Base-by-base conservation (phyloP, 83 land plant genomes). In the Picea abies region DNA sequence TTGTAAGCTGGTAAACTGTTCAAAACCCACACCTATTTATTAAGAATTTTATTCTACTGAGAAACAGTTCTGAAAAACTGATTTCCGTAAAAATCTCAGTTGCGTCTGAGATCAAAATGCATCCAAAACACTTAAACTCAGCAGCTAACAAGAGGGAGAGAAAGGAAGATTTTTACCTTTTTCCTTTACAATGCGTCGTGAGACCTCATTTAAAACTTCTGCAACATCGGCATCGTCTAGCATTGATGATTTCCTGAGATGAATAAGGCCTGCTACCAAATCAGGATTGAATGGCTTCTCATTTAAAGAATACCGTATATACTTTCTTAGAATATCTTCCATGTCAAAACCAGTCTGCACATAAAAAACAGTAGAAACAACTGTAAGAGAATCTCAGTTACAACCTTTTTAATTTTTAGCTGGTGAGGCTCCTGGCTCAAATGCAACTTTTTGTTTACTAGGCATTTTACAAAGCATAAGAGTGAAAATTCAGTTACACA, bases 201-300 rank as follows among this genome's bases (percentile, higher is more conserved):
- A 93, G 49, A 93, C 87, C 44, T 96, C 97, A 86, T 96, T 96
- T 65, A 98, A 79, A 84, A 98, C 89, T 79, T 92, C 95, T 52
- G 95, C 93, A 81, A 96, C 91, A 64, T 92, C 85, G 58, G 87
- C 67, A 86, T 98, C 99, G 41, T 87, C 90, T 83, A 98, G 82
- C 80, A 81, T 82, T 29, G 99, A 85, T 49, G 92, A 90, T 88
- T 92, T 94, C 67, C 97, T 84, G 20, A 98, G 89, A 80, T 91
- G 91, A 80, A 98, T 94, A 60, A 98, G 87, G 86, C 88, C 90
- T 16, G 83, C 90, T 49, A 98, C 96, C 76, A 90, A 15, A 15
- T 91, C 93, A 26, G 96, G 94, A 65, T 89, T 88, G 82, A 96
- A 98, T 4, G 99, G 95, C 80, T 94, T 92, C 83, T 96, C 99